Base-by-base conservation (phyloP, 371 early-diverging fungal genomes). In the Mucor irregularis region DNA sequence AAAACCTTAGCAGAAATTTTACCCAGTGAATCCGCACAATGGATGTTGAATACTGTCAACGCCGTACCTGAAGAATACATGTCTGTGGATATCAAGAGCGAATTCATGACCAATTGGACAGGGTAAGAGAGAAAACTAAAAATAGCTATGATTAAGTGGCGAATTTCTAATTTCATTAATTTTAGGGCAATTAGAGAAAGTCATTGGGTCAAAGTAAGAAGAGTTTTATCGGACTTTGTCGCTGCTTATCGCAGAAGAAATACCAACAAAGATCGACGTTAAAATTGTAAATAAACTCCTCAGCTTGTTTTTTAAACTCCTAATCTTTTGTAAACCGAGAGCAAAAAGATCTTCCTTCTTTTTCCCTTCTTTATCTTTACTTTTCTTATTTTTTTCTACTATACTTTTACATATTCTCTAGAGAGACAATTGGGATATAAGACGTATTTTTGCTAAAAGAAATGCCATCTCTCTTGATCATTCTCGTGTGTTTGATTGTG, bases 221-320 rank as follows among this genome's bases (percentile, higher is more conserved):
- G 72, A 22, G 62, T 76, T 7, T 49, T 81, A 13, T 67, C 68
- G 28, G 84, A 84, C 53, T 81, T 84, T 61, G 66, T 76, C 14
- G 68, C 76, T n/a, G 26, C 62, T 28, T 84, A 76, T 55, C 61
- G 82, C 19, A 53, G 64, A 58, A 52, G 64, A 50, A 64, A 64
- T 46, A 53, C 59, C 9, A 64, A 38, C 16, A 61, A 56, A 56
- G 56, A 49, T 19, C 49, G 62, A 39, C 38, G 26, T 25, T 61
- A 42, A 48, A 19, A 48, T n/a, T n/a, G n/a, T 17, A 45, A 25
- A 10, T 5, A 43, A 43, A 31, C 31, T 31, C 31, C 31, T 31
- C 25, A 13, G 0, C 25, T 21, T 25, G 9, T 47, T 24, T 24
- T 19, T 21, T 22, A 24, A 24, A 38, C 17, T 13, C 11, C n/a